Evolutionary conservation across 306 rosid species (phyloP).

Genomic region (Mimosa bimucronata): DNA sequence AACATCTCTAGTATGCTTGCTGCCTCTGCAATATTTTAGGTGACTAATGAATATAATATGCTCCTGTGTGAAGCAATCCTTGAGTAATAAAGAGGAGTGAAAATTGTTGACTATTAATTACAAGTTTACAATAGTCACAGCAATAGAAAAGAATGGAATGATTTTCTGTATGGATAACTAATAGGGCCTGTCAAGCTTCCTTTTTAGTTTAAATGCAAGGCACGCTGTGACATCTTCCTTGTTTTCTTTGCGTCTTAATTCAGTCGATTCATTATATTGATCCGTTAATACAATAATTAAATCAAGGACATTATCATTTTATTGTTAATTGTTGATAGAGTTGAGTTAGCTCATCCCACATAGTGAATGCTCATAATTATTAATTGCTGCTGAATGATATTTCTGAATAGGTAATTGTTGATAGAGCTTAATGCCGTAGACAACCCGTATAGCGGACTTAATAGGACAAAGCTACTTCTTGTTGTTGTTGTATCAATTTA

Average conservation of each 20-base stretch:
- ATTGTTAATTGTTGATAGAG: neutral
- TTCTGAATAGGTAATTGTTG: neutral
- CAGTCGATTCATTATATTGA: neutral
- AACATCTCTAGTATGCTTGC: slow-evolving; percentile 3
- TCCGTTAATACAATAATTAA: neutral
- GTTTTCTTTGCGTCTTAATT: neutral
- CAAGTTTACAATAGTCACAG: neutral
- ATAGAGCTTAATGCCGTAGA: neutral
- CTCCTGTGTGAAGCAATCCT: neutral
- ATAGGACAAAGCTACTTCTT: neutral
- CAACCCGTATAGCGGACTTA: neutral
- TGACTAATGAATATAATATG: slow-evolving; percentile 22
- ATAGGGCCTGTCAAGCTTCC: neutral
- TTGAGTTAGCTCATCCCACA: neutral
- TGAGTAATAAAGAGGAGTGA: neutral
- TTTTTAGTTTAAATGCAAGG: neutral
- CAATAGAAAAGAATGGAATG: neutral
- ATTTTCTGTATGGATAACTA: neutral
- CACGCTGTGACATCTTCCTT: neutral
- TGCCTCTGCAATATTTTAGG: slow-evolving; percentile 5
- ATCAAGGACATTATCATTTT: slow-evolving; percentile 11
- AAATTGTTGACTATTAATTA: neutral
- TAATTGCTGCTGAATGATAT: neutral
- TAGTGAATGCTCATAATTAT: neutral
- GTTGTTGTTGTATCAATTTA: neutral